Conservation (phyloP, 2,329 filamentous ascomycete species). For the Sporothrix euskadiensis region DNA sequence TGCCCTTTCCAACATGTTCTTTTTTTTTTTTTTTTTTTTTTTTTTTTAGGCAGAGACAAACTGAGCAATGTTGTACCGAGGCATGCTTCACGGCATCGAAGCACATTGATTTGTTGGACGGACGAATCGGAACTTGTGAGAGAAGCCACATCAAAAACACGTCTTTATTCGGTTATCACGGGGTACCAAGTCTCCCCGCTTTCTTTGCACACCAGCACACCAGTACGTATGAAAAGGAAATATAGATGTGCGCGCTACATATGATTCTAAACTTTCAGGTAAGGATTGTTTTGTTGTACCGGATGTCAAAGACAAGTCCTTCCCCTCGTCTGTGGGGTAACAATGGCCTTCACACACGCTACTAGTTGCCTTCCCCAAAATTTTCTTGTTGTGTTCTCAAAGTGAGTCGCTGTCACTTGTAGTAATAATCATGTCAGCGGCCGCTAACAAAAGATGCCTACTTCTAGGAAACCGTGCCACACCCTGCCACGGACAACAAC, state of each 20-base stretch:
- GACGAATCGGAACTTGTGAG: neutral
- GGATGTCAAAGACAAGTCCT: neutral
- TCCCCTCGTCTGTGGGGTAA: neutral
- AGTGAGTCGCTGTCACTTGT: neutral
- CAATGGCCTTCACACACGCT: neutral
- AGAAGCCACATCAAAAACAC: neutral
- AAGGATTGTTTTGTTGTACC: no score
- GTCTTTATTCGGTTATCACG: neutral
- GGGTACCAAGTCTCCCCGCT: neutral
- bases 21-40: no score
- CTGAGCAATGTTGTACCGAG: neutral
- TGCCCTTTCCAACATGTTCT: no score
- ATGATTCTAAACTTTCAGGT: no score
- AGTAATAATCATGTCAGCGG: conserved; percentile 11
- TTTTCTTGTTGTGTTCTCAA: neutral
- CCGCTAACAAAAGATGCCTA: neutral
- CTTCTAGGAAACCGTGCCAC: no score
- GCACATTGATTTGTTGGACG: neutral
- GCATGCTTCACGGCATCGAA: neutral
- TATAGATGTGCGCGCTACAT: neutral
- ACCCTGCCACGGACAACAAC: neutral
- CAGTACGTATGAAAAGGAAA: neutral
- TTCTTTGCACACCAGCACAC: neutral
- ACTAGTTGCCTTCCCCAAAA: neutral
- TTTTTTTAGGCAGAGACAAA: no score